Conservation (phyloP, 2,329 filamentous ascomycete species). For the Fusarium chlamydosporum region DNA sequence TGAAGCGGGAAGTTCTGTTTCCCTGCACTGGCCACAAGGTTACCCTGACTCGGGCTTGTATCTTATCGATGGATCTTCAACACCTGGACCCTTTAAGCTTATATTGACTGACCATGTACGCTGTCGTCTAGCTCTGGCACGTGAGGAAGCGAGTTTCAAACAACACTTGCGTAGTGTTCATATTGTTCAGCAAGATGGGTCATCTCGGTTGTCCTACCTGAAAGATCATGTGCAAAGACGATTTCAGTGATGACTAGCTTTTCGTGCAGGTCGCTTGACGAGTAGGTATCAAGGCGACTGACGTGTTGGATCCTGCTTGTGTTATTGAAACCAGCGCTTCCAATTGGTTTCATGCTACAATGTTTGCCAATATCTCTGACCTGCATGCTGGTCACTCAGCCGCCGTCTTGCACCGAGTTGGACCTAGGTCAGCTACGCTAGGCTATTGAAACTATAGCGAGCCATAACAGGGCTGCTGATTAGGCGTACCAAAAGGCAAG, state of each 20-base stretch:
- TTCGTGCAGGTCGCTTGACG: slow-evolving; percentile 5
- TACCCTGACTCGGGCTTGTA: slow-evolving; percentile 33
- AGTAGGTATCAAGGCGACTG: slow-evolving; percentile 6
- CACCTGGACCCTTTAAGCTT: slow-evolving; percentile 47
- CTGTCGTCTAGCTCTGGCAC: slow-evolving; percentile 16
- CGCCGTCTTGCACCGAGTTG: slow-evolving; percentile 25
- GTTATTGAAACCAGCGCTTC: slow-evolving; percentile 5
- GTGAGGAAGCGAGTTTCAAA: slow-evolving; percentile 26
- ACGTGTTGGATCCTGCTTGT: slow-evolving; percentile 19
- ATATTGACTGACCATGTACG: slow-evolving; percentile 45
- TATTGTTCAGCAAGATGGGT: slow-evolving; percentile 5
- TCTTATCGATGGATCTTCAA: slow-evolving; percentile 23
- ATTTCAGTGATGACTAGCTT: slow-evolving; percentile 20
- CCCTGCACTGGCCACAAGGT: slow-evolving; percentile 4
- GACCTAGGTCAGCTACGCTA: not conserved
- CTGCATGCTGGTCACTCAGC: slow-evolving; percentile 10
- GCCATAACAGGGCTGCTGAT: slow-evolving; percentile 24
- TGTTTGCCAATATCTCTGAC: slow-evolving; percentile 5
- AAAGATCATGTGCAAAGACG: slow-evolving; percentile 16
- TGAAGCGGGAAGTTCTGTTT: slow-evolving; percentile 11
- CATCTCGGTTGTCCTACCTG: slow-evolving; percentile 25
- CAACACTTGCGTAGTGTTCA: slow-evolving; percentile 6
- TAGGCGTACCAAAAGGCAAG: slow-evolving; percentile 22
- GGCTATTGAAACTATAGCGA: slow-evolving; percentile 20
- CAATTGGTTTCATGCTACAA: slow-evolving; percentile 9